Conservation (phyloP, 2,329 filamentous ascomycete genomes). For the Magnaporthiopsis incrustans region DNA sequence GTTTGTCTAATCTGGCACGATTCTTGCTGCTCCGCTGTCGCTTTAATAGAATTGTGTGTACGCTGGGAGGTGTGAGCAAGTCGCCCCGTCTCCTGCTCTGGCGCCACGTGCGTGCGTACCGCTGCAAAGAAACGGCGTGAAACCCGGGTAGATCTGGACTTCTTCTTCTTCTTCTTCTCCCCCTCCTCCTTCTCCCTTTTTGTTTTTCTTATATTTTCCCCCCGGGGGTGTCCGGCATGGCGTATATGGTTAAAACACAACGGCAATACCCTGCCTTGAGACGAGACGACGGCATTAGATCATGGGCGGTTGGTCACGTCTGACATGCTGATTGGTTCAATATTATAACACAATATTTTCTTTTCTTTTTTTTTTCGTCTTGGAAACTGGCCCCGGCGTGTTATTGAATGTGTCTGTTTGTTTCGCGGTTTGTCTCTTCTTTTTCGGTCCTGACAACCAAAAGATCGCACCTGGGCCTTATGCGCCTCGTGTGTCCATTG, state of each 20-base stretch:
- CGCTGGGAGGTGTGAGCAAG: background rate
- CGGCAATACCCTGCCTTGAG: background rate
- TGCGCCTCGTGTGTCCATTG: background rate
- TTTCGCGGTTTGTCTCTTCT: background rate
- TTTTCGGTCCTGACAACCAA: background rate
- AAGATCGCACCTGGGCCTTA: too few species aligned
- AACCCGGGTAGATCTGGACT: background rate
- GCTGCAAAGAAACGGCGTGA: background rate
- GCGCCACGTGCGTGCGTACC: too few species aligned
- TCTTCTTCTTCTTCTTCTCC: background rate
- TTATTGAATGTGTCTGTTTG: background rate
- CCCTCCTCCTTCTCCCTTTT: background rate
- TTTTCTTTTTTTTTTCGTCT: background rate
- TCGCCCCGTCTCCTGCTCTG: too few species aligned
- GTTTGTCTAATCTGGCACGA: background rate
- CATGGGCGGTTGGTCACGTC: background rate
- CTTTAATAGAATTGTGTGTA: background rate
- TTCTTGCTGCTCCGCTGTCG: background rate
- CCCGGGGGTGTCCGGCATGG: background rate
- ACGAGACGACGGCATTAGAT: background rate
- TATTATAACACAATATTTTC: background rate
- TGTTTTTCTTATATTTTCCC: too few species aligned
- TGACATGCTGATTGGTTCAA: background rate
- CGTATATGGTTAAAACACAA: background rate
- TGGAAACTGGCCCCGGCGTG: background rate